phyloP scores from a whole-genome alignment of 257 asterid species.

The Gynochthodes officinalis region DNA sequence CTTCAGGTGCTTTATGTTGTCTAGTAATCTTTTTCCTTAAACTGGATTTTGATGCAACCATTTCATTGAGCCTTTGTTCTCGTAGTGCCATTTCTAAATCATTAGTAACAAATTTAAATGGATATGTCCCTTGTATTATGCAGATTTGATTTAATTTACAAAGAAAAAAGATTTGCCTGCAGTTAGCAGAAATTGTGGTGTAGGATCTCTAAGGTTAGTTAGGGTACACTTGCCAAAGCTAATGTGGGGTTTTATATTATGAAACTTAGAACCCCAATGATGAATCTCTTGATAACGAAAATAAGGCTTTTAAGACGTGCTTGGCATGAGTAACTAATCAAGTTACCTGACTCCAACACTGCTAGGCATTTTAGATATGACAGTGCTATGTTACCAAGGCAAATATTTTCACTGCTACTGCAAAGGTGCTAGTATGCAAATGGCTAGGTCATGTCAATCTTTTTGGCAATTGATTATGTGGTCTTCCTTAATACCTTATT shows the following conservation, averaged over 20 bases:
- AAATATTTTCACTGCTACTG: too few relatives aligned
- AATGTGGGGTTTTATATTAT: not conserved
- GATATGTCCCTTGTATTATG: not conserved
- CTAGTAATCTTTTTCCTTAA: not conserved
- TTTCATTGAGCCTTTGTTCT: not conserved
- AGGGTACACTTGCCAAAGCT: not conserved
- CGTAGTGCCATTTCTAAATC: not conserved
- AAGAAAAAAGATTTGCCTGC: not conserved
- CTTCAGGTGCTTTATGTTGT: slow-evolving; percentile 50
- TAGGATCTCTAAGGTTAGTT: not conserved
- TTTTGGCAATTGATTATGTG: too few relatives aligned
- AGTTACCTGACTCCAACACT: not conserved
- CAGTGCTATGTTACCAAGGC: too few relatives aligned
- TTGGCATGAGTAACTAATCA: not conserved
- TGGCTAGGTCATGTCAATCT: too few relatives aligned
- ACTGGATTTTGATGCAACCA: not conserved
- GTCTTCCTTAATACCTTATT: too few relatives aligned
- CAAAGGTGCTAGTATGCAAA: too few relatives aligned
- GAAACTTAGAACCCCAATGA: not conserved
- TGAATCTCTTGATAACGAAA: not conserved
- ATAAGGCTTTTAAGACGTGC: not conserved
- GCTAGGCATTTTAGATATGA: too few relatives aligned
- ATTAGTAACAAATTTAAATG: not conserved
- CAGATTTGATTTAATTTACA: not conserved
- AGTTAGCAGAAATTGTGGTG: not conserved